Evolutionary conservation across 805 yeast genomes (phyloP).

Genomic region (Candida tallmaniae): DNA sequence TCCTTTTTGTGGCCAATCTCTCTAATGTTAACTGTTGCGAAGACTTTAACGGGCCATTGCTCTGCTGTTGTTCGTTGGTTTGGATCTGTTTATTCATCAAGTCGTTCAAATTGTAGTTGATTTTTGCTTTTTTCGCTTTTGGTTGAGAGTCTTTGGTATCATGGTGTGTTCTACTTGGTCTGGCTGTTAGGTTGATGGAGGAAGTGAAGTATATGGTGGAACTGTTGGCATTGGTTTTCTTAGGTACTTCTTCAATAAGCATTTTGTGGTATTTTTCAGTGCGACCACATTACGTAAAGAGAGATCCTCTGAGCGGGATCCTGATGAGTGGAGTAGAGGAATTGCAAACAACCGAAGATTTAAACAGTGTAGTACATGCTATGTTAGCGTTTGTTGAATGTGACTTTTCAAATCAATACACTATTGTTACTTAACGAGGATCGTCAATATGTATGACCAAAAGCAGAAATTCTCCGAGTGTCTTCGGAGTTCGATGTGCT

Average conservation of each 20-base stretch:
- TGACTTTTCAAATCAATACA: no score
- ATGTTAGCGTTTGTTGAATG: no score
- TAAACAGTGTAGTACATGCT: no score
- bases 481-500: no score
- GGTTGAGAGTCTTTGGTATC: slow-evolving; percentile 17
- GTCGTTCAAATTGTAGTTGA: slow-evolving; percentile 40
- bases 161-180: slow-evolving; percentile 17
- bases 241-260: slow-evolving; percentile 43
- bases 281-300: no score
- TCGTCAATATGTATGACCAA: no score
- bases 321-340: no score
- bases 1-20: slow-evolving; percentile 30
- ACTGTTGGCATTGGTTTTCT: slow-evolving; percentile 21
- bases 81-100: slow-evolving; percentile 41
- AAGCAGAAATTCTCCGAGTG: no score
- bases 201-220: slow-evolving; percentile 39
- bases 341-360: no score
- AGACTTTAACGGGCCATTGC: slow-evolving; percentile 36
- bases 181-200: slow-evolving; percentile 37
- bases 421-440: no score
- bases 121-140: slow-evolving; percentile 35
- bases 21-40: slow-evolving; percentile 41
- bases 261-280: no score
- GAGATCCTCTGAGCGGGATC: no score
- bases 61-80: slow-evolving; percentile 20